phyloP scores from a whole-genome alignment of 257 asterid genomes.

The Primulina eburnea region DNA sequence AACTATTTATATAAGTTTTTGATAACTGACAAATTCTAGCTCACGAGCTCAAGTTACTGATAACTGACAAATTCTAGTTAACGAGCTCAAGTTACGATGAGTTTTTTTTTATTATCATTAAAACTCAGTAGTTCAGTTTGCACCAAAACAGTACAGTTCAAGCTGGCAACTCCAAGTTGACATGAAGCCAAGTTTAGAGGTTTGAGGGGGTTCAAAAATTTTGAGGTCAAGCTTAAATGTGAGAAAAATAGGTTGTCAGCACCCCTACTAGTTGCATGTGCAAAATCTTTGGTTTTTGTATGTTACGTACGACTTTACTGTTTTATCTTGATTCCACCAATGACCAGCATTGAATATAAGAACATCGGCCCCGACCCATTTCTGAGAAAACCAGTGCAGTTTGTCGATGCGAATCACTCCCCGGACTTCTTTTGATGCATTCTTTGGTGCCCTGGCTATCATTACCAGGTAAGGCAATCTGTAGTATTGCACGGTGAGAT shows the following conservation, averaged over 20 bases:
- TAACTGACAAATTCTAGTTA: background rate
- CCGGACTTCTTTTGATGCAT: conserved; percentile 49
- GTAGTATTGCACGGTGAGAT: conserved; percentile 77
- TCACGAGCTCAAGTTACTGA: background rate
- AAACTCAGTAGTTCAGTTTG: background rate
- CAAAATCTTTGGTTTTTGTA: background rate
- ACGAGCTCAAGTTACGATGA: background rate
- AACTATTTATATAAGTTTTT: too few species aligned
- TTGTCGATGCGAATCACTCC: conserved; percentile 68
- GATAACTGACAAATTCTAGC: background rate
- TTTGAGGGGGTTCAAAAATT: background rate
- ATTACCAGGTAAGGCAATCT: conserved; percentile 75
- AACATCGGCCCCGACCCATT: conserved; percentile 71
- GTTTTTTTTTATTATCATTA: too few species aligned
- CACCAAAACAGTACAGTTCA: background rate
- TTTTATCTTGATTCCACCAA: conserved; percentile 93
- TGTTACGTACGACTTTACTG: conserved; percentile 48
- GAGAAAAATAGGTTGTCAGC: background rate
- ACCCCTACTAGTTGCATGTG: too few species aligned
- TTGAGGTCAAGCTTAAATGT: background rate
- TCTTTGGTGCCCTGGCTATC: conserved; percentile 47
- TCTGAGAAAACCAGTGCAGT: conserved; percentile 68
- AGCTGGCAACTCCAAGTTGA: too few species aligned
- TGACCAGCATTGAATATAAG: conserved; percentile 79
- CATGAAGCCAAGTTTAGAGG: too few species aligned